Evolutionary conservation across 768 basidiomycete species (phyloP).

Genomic region (Kockovaella imperatae): DNA sequence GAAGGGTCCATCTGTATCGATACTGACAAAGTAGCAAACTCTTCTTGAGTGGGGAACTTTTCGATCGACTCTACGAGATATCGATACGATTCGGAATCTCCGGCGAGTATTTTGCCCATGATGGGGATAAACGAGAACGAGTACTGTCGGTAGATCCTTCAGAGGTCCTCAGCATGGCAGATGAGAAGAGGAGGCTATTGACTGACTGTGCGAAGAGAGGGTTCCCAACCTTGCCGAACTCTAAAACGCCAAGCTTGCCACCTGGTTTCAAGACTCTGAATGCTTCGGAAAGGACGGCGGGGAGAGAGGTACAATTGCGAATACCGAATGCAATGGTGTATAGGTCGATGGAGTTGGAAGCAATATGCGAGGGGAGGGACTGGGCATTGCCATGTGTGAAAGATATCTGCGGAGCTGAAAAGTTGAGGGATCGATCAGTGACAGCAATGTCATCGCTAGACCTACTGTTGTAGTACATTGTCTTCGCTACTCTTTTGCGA

Average conservation of each 20-base stretch:
- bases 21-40: constrained; percentile 70
- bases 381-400: constrained; percentile 95
- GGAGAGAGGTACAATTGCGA: constrained; percentile 89
- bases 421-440: not conserved
- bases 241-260: constrained; percentile 87
- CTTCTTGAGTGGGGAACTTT: constrained; percentile 76
- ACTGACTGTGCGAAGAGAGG: constrained; percentile 77
- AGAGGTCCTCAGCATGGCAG: not conserved
- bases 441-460: not conserved
- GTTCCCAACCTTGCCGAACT: constrained; percentile 88
- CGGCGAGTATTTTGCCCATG: constrained; percentile 91
- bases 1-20: not conserved
- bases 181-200: not conserved
- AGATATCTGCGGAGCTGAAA: constrained; percentile 75
- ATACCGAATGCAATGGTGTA: constrained; percentile 99
- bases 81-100: constrained; percentile 89
- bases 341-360: constrained; percentile 77
- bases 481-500: constrained; percentile 79
- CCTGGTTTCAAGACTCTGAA: constrained; percentile 92
- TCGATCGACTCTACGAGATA: constrained; percentile 97
- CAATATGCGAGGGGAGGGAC: constrained; percentile 60
- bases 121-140: constrained; percentile 93
- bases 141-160: constrained; percentile 84
- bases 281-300: constrained; percentile 78
- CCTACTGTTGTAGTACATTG: constrained; percentile 94